Conservation (phyloP, 495 filamentous ascomycete species). For the Polyplosphaeria fusca region DNA sequence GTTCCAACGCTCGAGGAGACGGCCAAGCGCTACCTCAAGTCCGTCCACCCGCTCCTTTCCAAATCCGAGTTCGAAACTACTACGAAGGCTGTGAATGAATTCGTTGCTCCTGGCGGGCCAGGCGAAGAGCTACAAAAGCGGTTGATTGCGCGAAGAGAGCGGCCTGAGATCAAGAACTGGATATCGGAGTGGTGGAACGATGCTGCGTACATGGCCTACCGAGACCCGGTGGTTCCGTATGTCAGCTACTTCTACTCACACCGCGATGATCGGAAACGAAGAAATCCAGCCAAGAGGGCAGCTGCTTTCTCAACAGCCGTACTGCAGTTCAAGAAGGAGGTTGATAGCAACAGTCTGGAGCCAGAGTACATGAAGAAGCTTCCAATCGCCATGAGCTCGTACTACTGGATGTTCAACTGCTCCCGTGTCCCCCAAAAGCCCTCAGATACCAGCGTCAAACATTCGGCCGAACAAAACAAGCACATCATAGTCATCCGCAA, state of each 20-base stretch:
- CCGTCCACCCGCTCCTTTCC: slow-evolving; percentile 77
- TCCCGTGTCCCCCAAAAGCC: slow-evolving; percentile 81
- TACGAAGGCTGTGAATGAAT: slow-evolving; percentile 76
- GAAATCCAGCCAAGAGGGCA: slow-evolving; percentile 86
- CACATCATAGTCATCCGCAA: slow-evolving; percentile 88
- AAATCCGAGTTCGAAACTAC: slow-evolving; percentile 70
- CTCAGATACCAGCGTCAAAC: slow-evolving; percentile 82
- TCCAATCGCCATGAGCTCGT: slow-evolving; percentile 94
- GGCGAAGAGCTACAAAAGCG: slow-evolving; percentile 87
- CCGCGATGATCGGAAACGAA: slow-evolving; percentile 83
- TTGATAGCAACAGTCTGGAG: slow-evolving; percentile 78
- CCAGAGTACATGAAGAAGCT: slow-evolving; percentile 97
- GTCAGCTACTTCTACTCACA: slow-evolving; percentile 99
- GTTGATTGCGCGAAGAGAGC: slow-evolving; percentile 72
- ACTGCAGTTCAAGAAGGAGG: slow-evolving; percentile 90
- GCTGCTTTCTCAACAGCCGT: slow-evolving; percentile 81
- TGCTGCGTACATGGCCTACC: slow-evolving; percentile 83
- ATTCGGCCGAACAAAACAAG: slow-evolving; percentile 66
- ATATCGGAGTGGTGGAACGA: slow-evolving; percentile 97
- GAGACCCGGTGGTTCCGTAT: slow-evolving; percentile 95
- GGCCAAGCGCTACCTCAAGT: slow-evolving; percentile 84
- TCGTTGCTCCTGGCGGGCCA: slow-evolving; percentile 74
- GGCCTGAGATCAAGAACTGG: slow-evolving; percentile 91
- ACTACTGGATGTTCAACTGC: slow-evolving; percentile 98
- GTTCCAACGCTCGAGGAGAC: slow-evolving; percentile 95